Base-by-base conservation (phyloP, 2,329 filamentous ascomycete genomes). In the Pseudogymnoascus sp. region DNA sequence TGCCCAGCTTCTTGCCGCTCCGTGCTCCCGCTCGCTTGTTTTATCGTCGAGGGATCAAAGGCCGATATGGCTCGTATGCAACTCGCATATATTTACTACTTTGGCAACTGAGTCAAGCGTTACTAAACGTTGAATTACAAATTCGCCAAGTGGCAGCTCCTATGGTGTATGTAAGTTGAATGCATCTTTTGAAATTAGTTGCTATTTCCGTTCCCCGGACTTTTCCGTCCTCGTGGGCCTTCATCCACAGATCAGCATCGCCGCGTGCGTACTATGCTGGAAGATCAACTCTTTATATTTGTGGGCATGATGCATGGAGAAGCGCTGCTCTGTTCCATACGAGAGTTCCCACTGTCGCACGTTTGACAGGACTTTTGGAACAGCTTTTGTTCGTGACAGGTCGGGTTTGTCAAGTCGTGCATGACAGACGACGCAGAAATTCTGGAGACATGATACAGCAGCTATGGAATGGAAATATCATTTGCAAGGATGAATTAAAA, bases 1-100 rank as follows among this genome's bases (percentile, higher is more conserved):
- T 17, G 44, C 44, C 44, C 27, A 33, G 44, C n/a, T 31, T n/a
- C 44, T 55, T 55, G 44, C 27, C 44, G 44, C 41, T 33, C 27
- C 44, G 27, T 55, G 44, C 44, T 25, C 27, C 27, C 44, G 44
- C 44, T 55, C 44, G 44, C 44, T 55, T 55, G 44, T 55, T 55
- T 55, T 31, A 9, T 17, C 27, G 27, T 55, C n/a, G 7, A 51
- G 25, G 7, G 25, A 31, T 9, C 25, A n/a, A 13, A 17, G 27
- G 12, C 29, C 4, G 25, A 51, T 31, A 31, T 15, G 13, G n/a
- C 7, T 51, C 44, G 44, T 27, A 15, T 51, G 10, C 25, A 2
- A 9, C 7, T 51, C 44, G 44, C 44, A 15, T 51, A 15, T n/a
- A 2, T 31, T 51, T 51, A 42, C 39, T 42, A 9, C 39, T 42